Conservation (phyloP, 2,329 filamentous ascomycete genomes). For the Talaromyces atroroseus region DNA sequence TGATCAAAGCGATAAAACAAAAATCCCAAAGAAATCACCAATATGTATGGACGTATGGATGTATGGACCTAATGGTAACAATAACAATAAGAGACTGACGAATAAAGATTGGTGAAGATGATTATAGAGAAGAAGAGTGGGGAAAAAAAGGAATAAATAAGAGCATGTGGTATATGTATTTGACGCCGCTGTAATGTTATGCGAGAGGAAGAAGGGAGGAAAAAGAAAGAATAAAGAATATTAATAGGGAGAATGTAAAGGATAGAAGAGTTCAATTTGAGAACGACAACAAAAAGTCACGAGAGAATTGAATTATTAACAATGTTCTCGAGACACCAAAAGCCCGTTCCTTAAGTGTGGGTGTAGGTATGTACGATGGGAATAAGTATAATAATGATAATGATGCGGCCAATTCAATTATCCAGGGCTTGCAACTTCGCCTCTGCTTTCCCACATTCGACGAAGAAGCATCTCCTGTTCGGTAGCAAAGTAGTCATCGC, state of each 20-base stretch:
- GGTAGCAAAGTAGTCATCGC: conserved; percentile 23
- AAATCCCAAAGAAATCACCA: not conserved
- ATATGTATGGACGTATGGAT: not conserved
- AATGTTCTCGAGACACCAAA: not conserved
- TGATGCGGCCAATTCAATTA: conserved; percentile 15
- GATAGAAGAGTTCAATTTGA: not conserved
- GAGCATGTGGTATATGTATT: not conserved
- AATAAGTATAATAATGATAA: not conserved
- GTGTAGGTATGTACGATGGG: not conserved
- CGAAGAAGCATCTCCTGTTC: conserved; percentile 37
- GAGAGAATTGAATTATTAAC: not conserved
- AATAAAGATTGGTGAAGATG: not conserved
- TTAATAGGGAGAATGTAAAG: conserved; percentile 15
- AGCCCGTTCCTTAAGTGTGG: not conserved
- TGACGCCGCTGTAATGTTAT: not conserved
- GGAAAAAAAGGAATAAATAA: conserved; percentile 1
- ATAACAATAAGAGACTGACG: not conserved
- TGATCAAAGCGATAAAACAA: no score
- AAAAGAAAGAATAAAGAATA: conserved; percentile 10
- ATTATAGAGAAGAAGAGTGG: not conserved
- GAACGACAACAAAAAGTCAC: not conserved
- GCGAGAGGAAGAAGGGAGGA: not conserved
- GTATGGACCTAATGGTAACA: not conserved
- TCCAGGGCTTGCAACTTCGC: conserved; percentile 32
- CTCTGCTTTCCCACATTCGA: conserved; percentile 40